Conservation (phyloP, 805 yeast species). For the Candida alai region DNA sequence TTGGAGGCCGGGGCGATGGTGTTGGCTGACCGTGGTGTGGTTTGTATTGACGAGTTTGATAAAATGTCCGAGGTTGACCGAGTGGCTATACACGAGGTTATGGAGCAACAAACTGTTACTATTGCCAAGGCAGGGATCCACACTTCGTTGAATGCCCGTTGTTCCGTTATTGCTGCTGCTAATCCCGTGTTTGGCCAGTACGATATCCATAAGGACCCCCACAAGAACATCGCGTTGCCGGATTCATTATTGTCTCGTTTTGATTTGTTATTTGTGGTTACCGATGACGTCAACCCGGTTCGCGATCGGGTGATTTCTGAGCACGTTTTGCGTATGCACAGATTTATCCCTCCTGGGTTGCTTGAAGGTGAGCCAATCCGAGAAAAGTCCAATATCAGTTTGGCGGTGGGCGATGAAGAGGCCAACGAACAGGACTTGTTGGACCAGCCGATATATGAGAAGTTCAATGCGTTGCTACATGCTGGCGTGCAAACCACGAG, state of each 20-base stretch:
- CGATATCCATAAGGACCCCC: constrained; percentile 93
- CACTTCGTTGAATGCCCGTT: constrained; percentile 92
- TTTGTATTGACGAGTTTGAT: constrained; percentile 98
- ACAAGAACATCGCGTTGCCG: constrained; percentile 92
- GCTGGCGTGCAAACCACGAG: constrained; percentile 54
- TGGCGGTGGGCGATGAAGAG: constrained; percentile 74
- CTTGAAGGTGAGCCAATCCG: constrained; percentile 92
- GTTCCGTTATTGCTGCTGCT: constrained; percentile 97
- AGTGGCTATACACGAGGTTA: constrained; percentile 98
- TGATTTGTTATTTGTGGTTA: constrained; percentile 90
- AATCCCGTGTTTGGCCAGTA: constrained; percentile 97
- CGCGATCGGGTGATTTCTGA: constrained; percentile 87
- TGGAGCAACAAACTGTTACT: constrained; percentile 99
- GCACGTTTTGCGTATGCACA: constrained; percentile 91
- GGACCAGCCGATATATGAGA: constrained; percentile 72
- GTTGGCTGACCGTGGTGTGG: constrained; percentile 93
- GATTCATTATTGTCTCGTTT: constrained; percentile 96
- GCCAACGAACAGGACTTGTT: constrained; percentile 39
- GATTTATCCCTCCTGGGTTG: constrained; percentile 82
- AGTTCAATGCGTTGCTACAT: constrained; percentile 76
- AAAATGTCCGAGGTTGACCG: constrained; percentile 96
- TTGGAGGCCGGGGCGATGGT: constrained; percentile 99
- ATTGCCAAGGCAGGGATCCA: constrained; percentile 98
- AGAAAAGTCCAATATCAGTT: constrained; percentile 63
- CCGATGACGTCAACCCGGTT: constrained; percentile 86